These are phyloP conservation scores for Endotrypanum monterogeii DNA, from an alignment of 208 protist genomes.

Conservation along the genomic window DNA sequence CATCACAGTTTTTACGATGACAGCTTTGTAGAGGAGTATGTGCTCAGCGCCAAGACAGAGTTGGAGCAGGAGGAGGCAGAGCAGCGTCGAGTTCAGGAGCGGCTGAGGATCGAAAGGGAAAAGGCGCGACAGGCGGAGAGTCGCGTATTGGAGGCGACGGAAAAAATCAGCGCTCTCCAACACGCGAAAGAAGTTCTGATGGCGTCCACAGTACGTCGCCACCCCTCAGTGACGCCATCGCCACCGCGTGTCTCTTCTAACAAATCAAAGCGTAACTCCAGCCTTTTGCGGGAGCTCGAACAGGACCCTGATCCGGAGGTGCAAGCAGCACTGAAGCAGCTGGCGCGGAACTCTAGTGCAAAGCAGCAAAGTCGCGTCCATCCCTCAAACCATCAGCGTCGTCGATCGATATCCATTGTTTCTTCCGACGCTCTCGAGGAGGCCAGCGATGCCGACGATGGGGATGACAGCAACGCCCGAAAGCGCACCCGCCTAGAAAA, in stretches of 20 bases:
- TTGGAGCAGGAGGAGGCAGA: conserved; percentile 44
- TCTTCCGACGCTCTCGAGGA: conserved; percentile 34
- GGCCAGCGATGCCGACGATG: conserved; percentile 23
- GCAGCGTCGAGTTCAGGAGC: conserved; percentile 25
- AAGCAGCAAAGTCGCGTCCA: conserved; percentile 29
- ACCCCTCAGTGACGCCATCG: conserved; percentile 47
- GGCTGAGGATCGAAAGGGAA: conserved; percentile 31
- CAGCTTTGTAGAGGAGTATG: conserved; percentile 89
- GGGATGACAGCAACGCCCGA: conserved; percentile 19
- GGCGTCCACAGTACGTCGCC: conserved; percentile 49
- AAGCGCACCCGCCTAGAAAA: conserved; percentile 65
- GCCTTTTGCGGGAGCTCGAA: conserved; percentile 42
- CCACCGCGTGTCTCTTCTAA: conserved; percentile 26
- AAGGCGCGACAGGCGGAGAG: conserved; percentile 44
- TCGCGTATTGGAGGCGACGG: conserved; percentile 40
- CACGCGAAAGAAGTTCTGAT: conserved; percentile 78
- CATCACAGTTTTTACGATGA: conserved; percentile 91
- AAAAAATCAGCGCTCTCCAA: conserved; percentile 66
- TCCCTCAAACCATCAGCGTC: conserved; percentile 4
- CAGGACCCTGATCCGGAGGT: conserved; percentile 59
- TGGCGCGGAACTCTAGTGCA: conserved; percentile 27
- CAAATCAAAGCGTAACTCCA: conserved; percentile 30
- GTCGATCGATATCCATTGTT: conserved; percentile 52
- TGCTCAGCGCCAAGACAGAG: conserved; percentile 49
- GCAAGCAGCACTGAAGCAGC: conserved; percentile 51